Base-by-base conservation (phyloP, 495 filamentous ascomycete species). In the Immersiella caudata region DNA sequence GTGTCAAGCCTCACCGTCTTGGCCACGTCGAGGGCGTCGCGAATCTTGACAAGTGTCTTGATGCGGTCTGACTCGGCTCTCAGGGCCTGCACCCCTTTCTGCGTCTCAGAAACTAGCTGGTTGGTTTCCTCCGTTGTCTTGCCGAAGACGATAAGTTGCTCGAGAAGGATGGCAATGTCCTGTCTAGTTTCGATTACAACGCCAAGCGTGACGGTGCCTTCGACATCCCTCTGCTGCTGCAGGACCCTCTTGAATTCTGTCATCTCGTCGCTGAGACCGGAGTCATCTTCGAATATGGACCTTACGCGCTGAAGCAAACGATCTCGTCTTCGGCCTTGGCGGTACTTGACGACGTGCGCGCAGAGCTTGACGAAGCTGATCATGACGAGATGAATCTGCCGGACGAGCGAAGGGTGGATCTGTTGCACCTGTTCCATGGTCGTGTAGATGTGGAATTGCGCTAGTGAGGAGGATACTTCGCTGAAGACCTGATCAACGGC, bases 1-100 rank as follows among this genome's bases (percentile, higher is more conserved):
- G 71, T 71, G 73, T 81, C 68, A 70, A 81, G 40, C 64, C 60
- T 25, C 60, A 72, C 66, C 14, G 25, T 60, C 24, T 61, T 66
- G 62, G 69, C 71, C 66, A 70, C 63, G 24, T 50, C 57, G 8
- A 69, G 67, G 6, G 70, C 69, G n/a, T 76, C 63, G 18, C 77
- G 77, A 35, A 79, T 67, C 11, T 68, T 70, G 27, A 76, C 61
- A 2, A 79, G 70, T 26, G 54, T 52, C 16, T 66, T 70, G n/a
- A 75, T 61, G 27, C 69, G 65, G 29, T 70, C 40, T 29, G 67
- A 61, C 2, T 76, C 72, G 57, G 60, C 60, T 21, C 65, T 67
- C 33, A 77, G 50, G 27, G 57, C 24, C 54, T 50, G 57, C 11
- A 66, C 67, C 11, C 52, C 22, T 6, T 57, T 49, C 5, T 55